These are phyloP conservation scores for Hordeum marinum DNA, from an alignment of 176 grass and related monocot species.

Conservation along the genomic window DNA sequence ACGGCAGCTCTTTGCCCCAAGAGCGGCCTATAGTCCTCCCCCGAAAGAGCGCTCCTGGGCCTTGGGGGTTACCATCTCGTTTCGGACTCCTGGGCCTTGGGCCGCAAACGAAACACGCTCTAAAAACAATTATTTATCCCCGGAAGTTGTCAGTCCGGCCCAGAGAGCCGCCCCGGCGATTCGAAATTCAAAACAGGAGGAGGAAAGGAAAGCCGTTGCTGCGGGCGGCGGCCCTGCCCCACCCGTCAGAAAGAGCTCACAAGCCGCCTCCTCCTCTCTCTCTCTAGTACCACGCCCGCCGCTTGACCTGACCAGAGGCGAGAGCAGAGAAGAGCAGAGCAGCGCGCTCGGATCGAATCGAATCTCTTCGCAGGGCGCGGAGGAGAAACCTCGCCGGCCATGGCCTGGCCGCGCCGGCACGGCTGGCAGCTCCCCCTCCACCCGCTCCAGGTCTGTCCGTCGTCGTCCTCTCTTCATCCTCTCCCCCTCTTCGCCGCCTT, in stretches of 20 bases:
- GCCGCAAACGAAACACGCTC: no score
- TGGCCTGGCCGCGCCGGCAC: constrained; percentile 42
- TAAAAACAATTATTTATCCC: no score
- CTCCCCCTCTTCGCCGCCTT: not conserved
- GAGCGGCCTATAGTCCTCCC: no score
- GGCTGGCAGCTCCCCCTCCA: constrained; percentile 93
- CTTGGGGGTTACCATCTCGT: no score
- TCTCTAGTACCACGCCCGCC: not conserved
- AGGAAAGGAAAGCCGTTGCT: constrained; percentile 18
- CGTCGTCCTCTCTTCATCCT: not conserved
- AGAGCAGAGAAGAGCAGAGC: not conserved
- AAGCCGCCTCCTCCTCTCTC: not conserved
- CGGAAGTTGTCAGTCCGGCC: not conserved
- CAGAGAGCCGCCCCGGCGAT: not conserved
- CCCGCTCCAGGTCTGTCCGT: constrained; percentile 62
- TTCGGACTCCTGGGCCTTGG: no score
- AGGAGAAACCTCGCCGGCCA: not conserved
- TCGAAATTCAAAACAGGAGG: constrained; percentile 30
- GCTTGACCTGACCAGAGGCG: not conserved
- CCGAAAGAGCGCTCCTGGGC: no score
- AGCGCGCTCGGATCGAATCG: not conserved
- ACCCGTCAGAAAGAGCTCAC: not conserved
- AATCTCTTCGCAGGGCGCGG: not conserved
- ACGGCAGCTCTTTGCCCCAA: no score
- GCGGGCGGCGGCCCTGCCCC: not conserved